Evolutionary conservation across 371 early-diverging fungal genomes (phyloP).

Genomic region (Cokeromyces recurvatus): DNA sequence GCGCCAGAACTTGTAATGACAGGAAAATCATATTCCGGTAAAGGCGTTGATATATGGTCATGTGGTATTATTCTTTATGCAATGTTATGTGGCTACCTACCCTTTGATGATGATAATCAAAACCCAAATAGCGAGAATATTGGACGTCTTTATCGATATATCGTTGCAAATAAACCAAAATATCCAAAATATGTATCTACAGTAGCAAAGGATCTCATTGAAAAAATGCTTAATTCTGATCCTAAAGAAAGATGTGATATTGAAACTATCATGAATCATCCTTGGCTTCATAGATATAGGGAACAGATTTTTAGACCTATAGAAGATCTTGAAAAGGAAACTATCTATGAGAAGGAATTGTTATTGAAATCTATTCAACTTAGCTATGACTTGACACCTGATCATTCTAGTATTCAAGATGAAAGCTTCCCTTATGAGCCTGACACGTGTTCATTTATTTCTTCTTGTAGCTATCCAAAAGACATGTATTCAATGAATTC

Average conservation of each 20-base stretch:
- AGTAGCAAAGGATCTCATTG: conserved; percentile 76
- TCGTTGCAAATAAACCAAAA: conserved; percentile 81
- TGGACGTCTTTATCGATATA: conserved; percentile 92
- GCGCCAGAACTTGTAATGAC: conserved; percentile 97
- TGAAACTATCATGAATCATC: conserved; percentile 77
- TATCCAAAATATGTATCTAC: conserved; percentile 82
- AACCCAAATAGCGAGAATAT: conserved; percentile 97
- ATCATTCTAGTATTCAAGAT: too few relatives aligned
- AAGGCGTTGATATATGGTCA: conserved; percentile 96
- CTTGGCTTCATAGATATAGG: conserved; percentile 47
- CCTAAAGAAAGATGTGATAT: conserved; percentile 82
- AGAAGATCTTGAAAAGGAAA: conserved; percentile 17
- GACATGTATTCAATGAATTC: conserved; percentile 62
- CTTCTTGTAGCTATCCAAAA: conserved; percentile 82
- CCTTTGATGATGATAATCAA: conserved; percentile 97
- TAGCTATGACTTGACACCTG: too few relatives aligned
- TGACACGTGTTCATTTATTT: too few relatives aligned
- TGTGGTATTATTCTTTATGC: conserved; percentile 95
- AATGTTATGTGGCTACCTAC: conserved; percentile 97
- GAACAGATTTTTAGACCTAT: conserved; percentile 21
- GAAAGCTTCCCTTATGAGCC: too few relatives aligned
- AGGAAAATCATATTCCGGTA: conserved; percentile 93
- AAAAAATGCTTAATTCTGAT: conserved; percentile 89
- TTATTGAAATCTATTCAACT: too few relatives aligned
- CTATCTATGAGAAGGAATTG: too few relatives aligned